Evolutionary conservation across 2,329 filamentous ascomycete genomes (phyloP), one percentile per base, ranked within the genome.

Genomic region (Trichoderma sp.): DNA sequence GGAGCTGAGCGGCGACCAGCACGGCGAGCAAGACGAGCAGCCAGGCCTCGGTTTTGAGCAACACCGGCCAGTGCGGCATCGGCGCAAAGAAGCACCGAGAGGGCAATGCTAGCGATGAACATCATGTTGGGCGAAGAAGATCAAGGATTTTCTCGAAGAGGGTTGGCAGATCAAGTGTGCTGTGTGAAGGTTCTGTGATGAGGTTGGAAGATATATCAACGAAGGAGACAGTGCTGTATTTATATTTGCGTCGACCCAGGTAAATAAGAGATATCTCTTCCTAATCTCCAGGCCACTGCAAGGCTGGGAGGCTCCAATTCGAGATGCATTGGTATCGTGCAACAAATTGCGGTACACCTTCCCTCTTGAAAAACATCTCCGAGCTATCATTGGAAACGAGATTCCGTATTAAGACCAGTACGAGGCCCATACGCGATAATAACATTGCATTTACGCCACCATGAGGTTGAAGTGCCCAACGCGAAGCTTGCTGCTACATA

Each of bases 351-450:
- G 14, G 24, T 11, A 64, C 59, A 72, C 69, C 59, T 72, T 72
- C 69, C 69, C n/a, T 53, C 56, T 72, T 72, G 27, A 72, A 45
- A 50, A 29, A 33, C 69, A 72, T 64, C 69, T 72, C 69, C 69
- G 69, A 64, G 24, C 38, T 14, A 12, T 14, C 29, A 16, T 18
- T 24, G 18, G 27, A 14, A 63, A 16, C 59, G 38, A 72, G 69
- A 63, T 72, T 62, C 69, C 69, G 18, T 3, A 53, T 72, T 72
- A 27, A 72, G 69, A 63, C 59, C 27, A 24, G 35, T n/a, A 35
- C 29, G 27, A 33, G 24, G 6, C 27, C 21, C 11, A 29, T 11
- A 18, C 12, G 6, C 14, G 45, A 18, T 33, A n/a, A 56, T 69
- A 59, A 27, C 29, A 69, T 38, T 21, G 66, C n/a, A 8, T 35